Evolutionary conservation across 805 yeast genomes (phyloP).

Genomic region (Metschnikowia sp.): DNA sequence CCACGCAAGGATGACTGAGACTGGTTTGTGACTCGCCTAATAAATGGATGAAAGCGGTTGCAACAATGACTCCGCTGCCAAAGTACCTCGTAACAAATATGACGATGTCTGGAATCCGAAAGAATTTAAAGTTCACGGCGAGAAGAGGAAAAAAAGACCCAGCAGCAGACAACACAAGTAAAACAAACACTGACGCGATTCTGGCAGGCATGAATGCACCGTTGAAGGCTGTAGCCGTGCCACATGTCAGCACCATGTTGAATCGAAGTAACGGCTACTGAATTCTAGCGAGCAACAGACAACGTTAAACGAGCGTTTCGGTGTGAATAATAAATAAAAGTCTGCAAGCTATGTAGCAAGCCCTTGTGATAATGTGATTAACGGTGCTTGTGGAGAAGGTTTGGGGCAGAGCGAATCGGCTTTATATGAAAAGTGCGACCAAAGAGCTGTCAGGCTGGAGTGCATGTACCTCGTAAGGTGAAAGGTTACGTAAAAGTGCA

Average conservation of each 20-base stretch:
- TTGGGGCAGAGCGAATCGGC: too few species aligned
- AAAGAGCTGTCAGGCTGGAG: too few species aligned
- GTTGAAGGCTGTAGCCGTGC: constrained; percentile 13
- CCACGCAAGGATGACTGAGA: constrained; percentile 27
- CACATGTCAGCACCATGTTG: constrained; percentile 6
- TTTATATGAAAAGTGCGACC: too few species aligned
- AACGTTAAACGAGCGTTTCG: too few species aligned
- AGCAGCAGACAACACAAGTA: constrained; percentile 27
- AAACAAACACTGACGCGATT: constrained; percentile 29
- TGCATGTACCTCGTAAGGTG: too few species aligned
- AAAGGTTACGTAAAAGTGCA: too few species aligned
- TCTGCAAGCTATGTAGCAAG: too few species aligned
- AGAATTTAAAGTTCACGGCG: constrained; percentile 18
- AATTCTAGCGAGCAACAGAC: too few species aligned
- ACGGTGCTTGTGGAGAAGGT: too few species aligned
- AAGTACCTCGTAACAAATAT: constrained; percentile 28
- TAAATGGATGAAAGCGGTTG: constrained; percentile 35
- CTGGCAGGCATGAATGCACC: constrained; percentile 26
- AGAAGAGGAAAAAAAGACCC: constrained; percentile 32
- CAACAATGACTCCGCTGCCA: constrained; percentile 36
- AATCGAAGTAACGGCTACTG: background rate
- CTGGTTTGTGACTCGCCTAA: constrained; percentile 29
- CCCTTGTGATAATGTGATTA: too few species aligned
- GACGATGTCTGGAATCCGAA: constrained; percentile 25
- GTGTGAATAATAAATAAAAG: too few species aligned